Percentiles rank a stretch among this genome's conserved stretches.
phyloP scores from a whole-genome alignment of 1,284 basidiomycete species.

The Leccinum angustisporum region DNA sequence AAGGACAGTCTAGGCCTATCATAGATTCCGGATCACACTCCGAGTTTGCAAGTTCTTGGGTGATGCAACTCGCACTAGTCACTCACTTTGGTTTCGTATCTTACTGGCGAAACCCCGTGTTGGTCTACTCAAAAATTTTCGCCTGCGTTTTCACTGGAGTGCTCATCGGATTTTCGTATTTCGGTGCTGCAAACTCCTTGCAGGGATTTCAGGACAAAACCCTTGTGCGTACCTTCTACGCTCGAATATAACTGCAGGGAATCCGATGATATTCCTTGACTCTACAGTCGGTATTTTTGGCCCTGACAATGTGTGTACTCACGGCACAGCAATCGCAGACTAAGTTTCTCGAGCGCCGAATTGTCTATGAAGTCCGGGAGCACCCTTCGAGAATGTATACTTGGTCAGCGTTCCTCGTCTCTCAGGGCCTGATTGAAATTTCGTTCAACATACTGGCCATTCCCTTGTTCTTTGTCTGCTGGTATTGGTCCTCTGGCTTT shows the following conservation, averaged over 20 bases:
- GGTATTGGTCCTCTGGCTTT: constrained; percentile 68
- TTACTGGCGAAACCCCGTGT: constrained; percentile 59
- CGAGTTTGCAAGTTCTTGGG: constrained; percentile 53
- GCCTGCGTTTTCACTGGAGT: constrained; percentile 52
- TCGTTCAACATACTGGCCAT: constrained; percentile 64
- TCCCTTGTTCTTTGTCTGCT: constrained; percentile 58
- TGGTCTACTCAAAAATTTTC: constrained; percentile 78
- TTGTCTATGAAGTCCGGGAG: constrained; percentile 73
- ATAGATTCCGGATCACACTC: constrained; percentile 28
- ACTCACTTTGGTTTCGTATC: constrained; percentile 35
- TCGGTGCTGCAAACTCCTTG: constrained; percentile 57
- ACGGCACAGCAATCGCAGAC: constrained; percentile 21
- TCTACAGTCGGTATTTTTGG: constrained; percentile 16
- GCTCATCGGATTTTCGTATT: constrained; percentile 67
- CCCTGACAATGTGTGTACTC: constrained; percentile 10
- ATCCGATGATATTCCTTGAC: not conserved
- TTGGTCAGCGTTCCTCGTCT: constrained; percentile 70
- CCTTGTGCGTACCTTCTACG: constrained; percentile 41
- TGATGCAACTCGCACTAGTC: constrained; percentile 47
- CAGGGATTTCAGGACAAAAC: constrained; percentile 82
- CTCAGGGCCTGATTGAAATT: constrained; percentile 60
- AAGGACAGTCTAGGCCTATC: constrained; percentile 19
- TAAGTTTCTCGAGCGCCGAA: constrained; percentile 31
- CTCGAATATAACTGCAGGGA: not conserved
- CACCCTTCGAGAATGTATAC: constrained; percentile 76